Evolutionary conservation across 345 rosid species (phyloP).

Genomic region (Luvunga scandens): DNA sequence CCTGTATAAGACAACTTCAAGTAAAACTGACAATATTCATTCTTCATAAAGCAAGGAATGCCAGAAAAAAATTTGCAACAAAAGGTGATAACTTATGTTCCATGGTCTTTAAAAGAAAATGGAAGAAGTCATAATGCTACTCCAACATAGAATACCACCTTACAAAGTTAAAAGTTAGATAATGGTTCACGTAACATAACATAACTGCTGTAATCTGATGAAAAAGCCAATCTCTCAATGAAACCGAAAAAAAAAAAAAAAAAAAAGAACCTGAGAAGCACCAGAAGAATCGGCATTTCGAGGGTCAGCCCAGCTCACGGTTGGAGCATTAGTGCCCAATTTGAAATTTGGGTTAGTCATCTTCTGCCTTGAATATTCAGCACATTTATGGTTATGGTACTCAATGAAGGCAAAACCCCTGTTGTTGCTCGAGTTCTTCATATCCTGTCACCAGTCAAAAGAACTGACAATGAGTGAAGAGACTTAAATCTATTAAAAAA

Average conservation of each 20-base stretch:
- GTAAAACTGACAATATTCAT: conserved; percentile 6
- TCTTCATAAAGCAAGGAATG: conserved; percentile 7
- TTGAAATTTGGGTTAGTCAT: conserved; percentile 63
- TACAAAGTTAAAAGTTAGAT: neutral
- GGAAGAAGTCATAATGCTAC: neutral
- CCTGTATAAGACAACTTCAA: conserved; percentile 36
- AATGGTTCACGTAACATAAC: neutral
- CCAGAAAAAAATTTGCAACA: neutral
- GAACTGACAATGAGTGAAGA: conserved; percentile 3
- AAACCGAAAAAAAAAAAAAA: neutral
- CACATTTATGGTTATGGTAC: conserved; percentile 64
- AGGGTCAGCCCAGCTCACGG: conserved; percentile 79
- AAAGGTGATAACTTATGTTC: neutral
- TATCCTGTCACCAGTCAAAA: conserved; percentile 39
- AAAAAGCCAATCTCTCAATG: neutral
- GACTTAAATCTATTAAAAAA: neutral
- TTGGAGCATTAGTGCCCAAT: conserved; percentile 58
- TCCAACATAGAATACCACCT: neutral
- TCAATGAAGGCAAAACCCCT: conserved; percentile 75
- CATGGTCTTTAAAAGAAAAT: neutral
- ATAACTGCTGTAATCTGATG: neutral
- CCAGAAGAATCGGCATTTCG: conserved; percentile 52
- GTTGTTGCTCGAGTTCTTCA: conserved; percentile 48
- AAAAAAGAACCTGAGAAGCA: conserved; percentile 56
- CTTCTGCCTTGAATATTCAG: conserved; percentile 70